Base-by-base conservation (phyloP, 192 early-diverging fungal species). In the Phycomyces nitens region DNA sequence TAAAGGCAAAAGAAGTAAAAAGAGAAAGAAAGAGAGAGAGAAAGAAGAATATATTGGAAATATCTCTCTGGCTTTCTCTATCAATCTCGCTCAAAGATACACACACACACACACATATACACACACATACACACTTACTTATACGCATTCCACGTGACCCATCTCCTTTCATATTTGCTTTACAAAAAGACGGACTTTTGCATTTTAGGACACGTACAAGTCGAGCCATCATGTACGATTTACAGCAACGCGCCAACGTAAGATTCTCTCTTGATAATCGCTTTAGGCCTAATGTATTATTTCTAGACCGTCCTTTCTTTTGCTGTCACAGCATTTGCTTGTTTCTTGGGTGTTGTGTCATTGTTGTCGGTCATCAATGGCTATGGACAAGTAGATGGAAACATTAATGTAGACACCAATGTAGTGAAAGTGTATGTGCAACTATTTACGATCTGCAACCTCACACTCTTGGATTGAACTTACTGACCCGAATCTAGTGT, bases 241-340 rank as follows among this genome's bases (percentile, higher is more conserved):
- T 75, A 51, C 64, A 70, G 40, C 44, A 60, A 39, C 68, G 73
- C 8, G 44, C 42, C 18, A 75, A 66, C 49, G 73, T 72, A 66
- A 58, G 40, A 40, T 29, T 39, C 12, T 14, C 18, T 47, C 16
- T 16, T 38, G 15, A 50, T 24, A 0, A 27, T 24, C 41, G 40
- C 22, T 26, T 39, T 18, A 40, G 43, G n/a, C 23, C 14, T 1
- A 20, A 18, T 34, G 16, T 7, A 58, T 5, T 49, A 53, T 53
- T 5, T 58, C 18, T 50, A 71, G 70, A 41, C 60, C 39, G 56
- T 65, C 1, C 22, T 66, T 57, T 69, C 73, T 3, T 70, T 64
- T 50, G 58, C 69, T 0, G 20, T 70, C 24, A 67, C 62, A 16
- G 64, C 55, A 3, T 39, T 75, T 20, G 49, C 51, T 29, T 42